These are phyloP conservation scores for Lactarius akahatsu DNA, from an alignment of 768 basidiomycete genomes.

Conservation along the genomic window DNA sequence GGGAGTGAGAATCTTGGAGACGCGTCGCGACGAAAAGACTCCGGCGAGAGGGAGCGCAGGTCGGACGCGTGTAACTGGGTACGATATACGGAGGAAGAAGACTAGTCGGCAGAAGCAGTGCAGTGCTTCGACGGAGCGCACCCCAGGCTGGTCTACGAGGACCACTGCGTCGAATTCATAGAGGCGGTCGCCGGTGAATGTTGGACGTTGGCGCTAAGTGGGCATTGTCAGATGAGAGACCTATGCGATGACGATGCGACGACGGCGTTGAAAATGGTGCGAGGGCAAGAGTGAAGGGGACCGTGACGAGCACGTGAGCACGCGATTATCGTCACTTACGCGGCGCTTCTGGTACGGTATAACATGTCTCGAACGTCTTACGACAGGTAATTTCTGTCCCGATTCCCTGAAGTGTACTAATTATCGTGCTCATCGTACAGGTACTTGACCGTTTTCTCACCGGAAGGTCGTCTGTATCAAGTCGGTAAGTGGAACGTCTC, in stretches of 20 bases:
- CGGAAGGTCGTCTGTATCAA: constrained; percentile 97
- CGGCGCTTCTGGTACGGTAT: constrained; percentile 18
- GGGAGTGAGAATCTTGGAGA: constrained; percentile 51
- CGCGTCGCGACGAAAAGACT: constrained; percentile 48
- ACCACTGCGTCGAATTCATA: constrained; percentile 68
- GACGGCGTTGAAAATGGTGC: constrained; percentile 53
- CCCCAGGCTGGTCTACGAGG: constrained; percentile 70
- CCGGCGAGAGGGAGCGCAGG: constrained; percentile 56
- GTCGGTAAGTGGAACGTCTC: constrained; percentile 63
- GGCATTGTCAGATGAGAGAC: constrained; percentile 38
- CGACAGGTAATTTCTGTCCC: constrained; percentile 57
- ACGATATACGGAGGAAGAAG: constrained; percentile 2
- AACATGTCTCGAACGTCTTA: constrained; percentile 94
- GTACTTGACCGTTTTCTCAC: constrained; percentile 96
- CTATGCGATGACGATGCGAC: constrained; percentile 69
- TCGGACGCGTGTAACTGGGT: constrained; percentile 73
- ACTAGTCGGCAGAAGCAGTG: neutral
- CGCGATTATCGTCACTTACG: neutral
- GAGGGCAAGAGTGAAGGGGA: constrained; percentile 44
- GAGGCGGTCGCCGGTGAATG: constrained; percentile 39
- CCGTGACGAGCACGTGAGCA: no score
- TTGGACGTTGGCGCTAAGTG: neutral
- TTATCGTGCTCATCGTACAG: constrained; percentile 38
- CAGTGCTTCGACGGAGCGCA: constrained; percentile 33
- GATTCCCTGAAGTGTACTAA: neutral